Conservation (phyloP, 2,329 filamentous ascomycete genomes). For the Colletotrichum sp. region DNA sequence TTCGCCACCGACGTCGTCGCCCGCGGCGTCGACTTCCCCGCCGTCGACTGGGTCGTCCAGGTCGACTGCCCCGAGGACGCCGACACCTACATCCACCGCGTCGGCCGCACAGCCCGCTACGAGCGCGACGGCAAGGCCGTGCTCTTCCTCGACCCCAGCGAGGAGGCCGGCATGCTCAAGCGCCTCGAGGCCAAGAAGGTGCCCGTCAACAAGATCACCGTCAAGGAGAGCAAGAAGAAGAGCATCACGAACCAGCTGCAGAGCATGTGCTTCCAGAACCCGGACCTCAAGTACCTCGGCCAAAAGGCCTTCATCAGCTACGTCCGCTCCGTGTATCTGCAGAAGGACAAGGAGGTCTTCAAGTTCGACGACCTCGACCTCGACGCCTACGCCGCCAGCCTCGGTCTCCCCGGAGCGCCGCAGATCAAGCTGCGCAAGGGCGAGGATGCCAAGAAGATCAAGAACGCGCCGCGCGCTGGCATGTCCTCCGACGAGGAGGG, state of each 20-base stretch:
- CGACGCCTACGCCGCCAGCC: conserved; percentile 81
- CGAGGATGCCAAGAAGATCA: conserved; percentile 82
- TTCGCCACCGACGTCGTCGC: conserved; percentile 97
- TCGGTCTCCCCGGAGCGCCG: conserved; percentile 89
- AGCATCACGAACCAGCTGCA: conserved; percentile 85
- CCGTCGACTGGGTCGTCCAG: conserved; percentile 99
- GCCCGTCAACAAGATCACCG: conserved; percentile 83
- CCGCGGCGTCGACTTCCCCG: conserved; percentile 91
- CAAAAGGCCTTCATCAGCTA: conserved; percentile 97
- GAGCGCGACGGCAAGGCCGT: conserved; percentile 87
- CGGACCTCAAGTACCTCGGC: conserved; percentile 90
- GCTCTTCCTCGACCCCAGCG: conserved; percentile 88
- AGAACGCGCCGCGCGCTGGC: conserved; percentile 79
- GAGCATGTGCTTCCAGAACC: conserved; percentile 94
- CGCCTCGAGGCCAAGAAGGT: conserved; percentile 89
- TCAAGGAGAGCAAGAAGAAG: conserved; percentile 87
- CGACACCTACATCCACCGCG: conserved; percentile 96
- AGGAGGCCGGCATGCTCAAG: conserved; percentile 90
- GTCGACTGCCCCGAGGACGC: conserved; percentile 96
- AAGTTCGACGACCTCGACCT: conserved; percentile 81
- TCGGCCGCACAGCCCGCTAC: conserved; percentile 93
- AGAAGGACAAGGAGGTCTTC: conserved; percentile 92
- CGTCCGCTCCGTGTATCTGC: conserved; percentile 80
- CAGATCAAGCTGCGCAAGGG: conserved; percentile 94
- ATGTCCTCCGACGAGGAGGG: conserved; percentile 69